Conservation (phyloP, 257 asterid species). For the Solanum etuberosum region DNA sequence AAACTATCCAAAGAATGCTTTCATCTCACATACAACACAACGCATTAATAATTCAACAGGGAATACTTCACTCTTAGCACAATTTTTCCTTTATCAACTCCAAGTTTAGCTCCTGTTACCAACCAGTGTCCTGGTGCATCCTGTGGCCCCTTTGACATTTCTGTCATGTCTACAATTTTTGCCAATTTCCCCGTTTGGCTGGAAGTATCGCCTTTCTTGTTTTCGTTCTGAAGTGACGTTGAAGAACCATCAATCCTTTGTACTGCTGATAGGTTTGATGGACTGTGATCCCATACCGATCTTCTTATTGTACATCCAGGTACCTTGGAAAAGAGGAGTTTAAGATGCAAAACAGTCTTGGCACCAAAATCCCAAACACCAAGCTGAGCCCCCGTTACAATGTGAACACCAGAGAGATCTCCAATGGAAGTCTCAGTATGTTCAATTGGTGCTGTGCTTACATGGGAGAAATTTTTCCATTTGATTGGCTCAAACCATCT, state of each 20-base stretch:
- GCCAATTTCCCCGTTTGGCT: slow-evolving; percentile 57
- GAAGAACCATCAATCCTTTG: slow-evolving; percentile 59
- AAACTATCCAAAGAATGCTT: slow-evolving; percentile 13
- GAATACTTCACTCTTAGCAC: slow-evolving; percentile 84
- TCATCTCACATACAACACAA: background rate
- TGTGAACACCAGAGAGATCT: slow-evolving; percentile 91
- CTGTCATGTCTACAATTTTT: slow-evolving; percentile 84
- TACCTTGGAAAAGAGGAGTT: slow-evolving; percentile 88
- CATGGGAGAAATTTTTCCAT: slow-evolving; percentile 95
- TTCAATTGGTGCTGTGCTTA: slow-evolving; percentile 95
- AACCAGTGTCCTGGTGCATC: slow-evolving; percentile 97
- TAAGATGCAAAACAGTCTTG: slow-evolving; percentile 74
- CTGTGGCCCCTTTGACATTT: slow-evolving; percentile 96
- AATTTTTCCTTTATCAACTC: slow-evolving; percentile 89
- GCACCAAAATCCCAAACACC: slow-evolving; percentile 98
- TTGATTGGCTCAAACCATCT: slow-evolving; percentile 98
- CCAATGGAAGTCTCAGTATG: slow-evolving; percentile 79
- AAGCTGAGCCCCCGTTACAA: slow-evolving; percentile 93
- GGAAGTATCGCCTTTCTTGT: slow-evolving; percentile 40
- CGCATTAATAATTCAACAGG: slow-evolving; percentile 68
- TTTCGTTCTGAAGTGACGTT: slow-evolving; percentile 35
- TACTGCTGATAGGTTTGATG: slow-evolving; percentile 39
- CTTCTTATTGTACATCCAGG: slow-evolving; percentile 97
- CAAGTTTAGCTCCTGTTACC: slow-evolving; percentile 99
- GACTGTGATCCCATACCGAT: slow-evolving; percentile 97